Evolutionary conservation across 192 early-diverging fungal genomes (phyloP).

Genomic region (Globomyces pollinis-pini): DNA sequence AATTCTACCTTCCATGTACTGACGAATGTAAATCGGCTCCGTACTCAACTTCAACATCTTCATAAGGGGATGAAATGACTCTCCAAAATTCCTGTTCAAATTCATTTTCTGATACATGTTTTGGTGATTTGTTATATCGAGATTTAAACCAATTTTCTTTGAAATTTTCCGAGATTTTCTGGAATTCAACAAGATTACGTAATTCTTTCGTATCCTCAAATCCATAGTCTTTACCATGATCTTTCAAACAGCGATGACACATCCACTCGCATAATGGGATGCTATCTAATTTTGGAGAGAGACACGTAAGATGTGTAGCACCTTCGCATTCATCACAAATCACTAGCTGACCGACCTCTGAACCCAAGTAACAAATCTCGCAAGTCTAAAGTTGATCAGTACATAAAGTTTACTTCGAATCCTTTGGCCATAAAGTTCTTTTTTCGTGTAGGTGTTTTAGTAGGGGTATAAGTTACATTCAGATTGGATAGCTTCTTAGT

Average conservation of each 20-base stretch:
- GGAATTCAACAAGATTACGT: conserved; percentile 70
- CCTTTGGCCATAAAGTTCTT: not conserved
- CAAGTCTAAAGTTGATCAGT: conserved; percentile 16
- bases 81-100: conserved; percentile 92
- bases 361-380: conserved; percentile 42
- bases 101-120: conserved; percentile 59
- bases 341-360: conserved; percentile 57
- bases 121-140: conserved; percentile 13
- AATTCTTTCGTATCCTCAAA: conserved; percentile 80
- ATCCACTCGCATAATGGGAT: conserved; percentile 72
- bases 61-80: conserved; percentile 75
- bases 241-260: conserved; percentile 73
- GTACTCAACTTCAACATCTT: conserved; percentile 90
- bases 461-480: too few species aligned
- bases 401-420: not conserved
- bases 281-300: conserved; percentile 53
- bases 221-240: conserved; percentile 79
- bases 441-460: too few species aligned
- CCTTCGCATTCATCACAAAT: conserved; percentile 84
- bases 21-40: conserved; percentile 91
- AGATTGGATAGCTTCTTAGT: too few species aligned
- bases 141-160: conserved; percentile 66
- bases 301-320: conserved; percentile 76
- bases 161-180: conserved; percentile 69
- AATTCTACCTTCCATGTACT: conserved; percentile 68